Percentiles rank a stretch among this genome's conserved stretches.
Evolutionary conservation across 805 yeast genomes (phyloP).

Genomic region (Tetrapisispora namnaoensis): DNA sequence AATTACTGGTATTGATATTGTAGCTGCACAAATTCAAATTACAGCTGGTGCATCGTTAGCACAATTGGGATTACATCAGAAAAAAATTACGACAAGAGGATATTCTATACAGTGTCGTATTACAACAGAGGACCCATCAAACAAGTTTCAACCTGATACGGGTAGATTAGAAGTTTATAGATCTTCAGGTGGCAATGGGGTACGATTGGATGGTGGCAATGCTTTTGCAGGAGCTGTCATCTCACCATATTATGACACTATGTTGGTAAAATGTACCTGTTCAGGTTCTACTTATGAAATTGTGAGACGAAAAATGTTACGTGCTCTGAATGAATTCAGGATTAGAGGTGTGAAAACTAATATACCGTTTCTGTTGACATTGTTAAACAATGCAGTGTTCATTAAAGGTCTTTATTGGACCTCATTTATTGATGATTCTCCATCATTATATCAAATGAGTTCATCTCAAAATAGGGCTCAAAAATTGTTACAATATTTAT

Average conservation of each 20-base stretch:
- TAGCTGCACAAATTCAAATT: slow-evolving; percentile 97
- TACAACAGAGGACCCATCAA: slow-evolving; percentile 93
- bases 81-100: slow-evolving; percentile 91
- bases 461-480: slow-evolving; percentile 93
- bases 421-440: slow-evolving; percentile 97
- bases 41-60: slow-evolving; percentile 93
- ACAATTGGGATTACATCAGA: slow-evolving; percentile 85
- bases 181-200: slow-evolving; percentile 98
- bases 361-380: slow-evolving; percentile 85
- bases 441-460: slow-evolving; percentile 86
- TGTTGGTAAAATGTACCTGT: slow-evolving; percentile 94
- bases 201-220: slow-evolving; percentile 94
- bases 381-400: slow-evolving; percentile 80
- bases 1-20: slow-evolving; percentile 92
- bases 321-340: slow-evolving; percentile 93
- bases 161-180: slow-evolving; percentile 96
- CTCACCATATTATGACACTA: slow-evolving; percentile 92
- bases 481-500: slow-evolving; percentile 78
- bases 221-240: slow-evolving; percentile 94
- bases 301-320: slow-evolving; percentile 90
- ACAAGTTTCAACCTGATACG: slow-evolving; percentile 94
- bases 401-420: slow-evolving; percentile 89
- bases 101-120: slow-evolving; percentile 98
- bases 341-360: slow-evolving; percentile 97
- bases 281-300: slow-evolving; percentile 95